Evolutionary conservation across 2,329 filamentous ascomycete species (phyloP).

Genomic region (Fusarium domesticum): DNA sequence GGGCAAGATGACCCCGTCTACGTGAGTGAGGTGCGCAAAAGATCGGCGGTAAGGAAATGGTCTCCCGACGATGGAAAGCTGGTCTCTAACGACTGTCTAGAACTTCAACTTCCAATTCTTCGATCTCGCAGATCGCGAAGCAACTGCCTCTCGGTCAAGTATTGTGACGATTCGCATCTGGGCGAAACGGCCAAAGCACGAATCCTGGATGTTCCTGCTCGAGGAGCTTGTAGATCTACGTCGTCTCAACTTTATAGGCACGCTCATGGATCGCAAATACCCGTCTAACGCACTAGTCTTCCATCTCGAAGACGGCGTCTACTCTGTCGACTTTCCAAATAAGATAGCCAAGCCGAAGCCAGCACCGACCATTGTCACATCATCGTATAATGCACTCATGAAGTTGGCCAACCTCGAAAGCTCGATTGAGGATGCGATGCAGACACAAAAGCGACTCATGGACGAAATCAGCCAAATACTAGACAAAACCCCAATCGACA

Average conservation of each 20-base stretch:
- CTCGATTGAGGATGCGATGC: conserved; percentile 84
- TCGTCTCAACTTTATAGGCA: conserved; percentile 75
- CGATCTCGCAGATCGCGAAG: conserved; percentile 63
- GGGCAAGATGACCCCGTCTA: conserved; percentile 73
- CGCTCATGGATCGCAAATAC: conserved; percentile 65
- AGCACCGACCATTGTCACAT: conserved; percentile 56
- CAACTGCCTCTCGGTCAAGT: conserved; percentile 63
- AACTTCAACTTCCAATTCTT: conserved; percentile 91
- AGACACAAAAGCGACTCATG: conserved; percentile 70
- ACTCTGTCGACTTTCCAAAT: conserved; percentile 69
- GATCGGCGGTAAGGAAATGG: conserved; percentile 59
- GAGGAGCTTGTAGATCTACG: conserved; percentile 70
- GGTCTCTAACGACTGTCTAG: conserved; percentile 31
- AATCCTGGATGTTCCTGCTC: conserved; percentile 61
- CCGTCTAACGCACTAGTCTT: conserved; percentile 82
- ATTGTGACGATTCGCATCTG: conserved; percentile 69
- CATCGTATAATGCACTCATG: conserved; percentile 86
- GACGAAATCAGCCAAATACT: conserved; percentile 70
- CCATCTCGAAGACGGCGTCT: conserved; percentile 81
- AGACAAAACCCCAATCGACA: conserved; percentile 39
- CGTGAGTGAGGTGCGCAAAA: conserved; percentile 76
- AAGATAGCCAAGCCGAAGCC: conserved; percentile 51
- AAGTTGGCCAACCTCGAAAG: conserved; percentile 83
- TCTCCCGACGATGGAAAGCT: not conserved
- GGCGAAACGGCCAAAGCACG: conserved; percentile 54